Conservation (phyloP, 164 flowering plant species). For the Santalum album region DNA sequence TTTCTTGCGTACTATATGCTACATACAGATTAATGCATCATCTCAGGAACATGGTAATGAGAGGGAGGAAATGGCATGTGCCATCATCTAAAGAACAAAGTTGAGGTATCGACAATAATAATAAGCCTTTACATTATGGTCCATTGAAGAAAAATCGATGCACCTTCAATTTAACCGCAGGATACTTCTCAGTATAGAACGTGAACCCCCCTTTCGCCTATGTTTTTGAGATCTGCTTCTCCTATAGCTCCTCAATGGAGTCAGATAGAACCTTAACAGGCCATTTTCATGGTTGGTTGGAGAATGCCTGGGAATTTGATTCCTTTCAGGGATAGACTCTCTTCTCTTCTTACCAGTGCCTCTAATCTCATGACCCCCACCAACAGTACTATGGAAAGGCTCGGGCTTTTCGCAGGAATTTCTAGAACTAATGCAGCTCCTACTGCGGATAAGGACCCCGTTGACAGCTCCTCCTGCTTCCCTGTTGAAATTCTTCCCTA, state of each 20-base stretch:
- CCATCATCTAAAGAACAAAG: too few relatives aligned
- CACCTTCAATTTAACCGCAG: slow-evolving; percentile 16
- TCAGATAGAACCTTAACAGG: slow-evolving; percentile 67
- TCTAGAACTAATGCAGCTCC: slow-evolving; percentile 28
- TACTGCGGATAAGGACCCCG: slow-evolving; percentile 32
- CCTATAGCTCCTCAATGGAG: slow-evolving; percentile 56
- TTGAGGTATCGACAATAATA: too few relatives aligned
- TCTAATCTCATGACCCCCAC: slow-evolving; percentile 8
- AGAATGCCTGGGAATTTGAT: slow-evolving; percentile 47
- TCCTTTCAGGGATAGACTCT: slow-evolving; percentile 43
- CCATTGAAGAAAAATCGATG: not conserved
- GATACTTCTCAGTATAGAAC: slow-evolving; percentile 18
- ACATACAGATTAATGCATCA: not conserved
- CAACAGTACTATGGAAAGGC: slow-evolving; percentile 9
- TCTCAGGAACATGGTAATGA: slow-evolving; percentile 7
- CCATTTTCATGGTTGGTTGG: slow-evolving; percentile 59
- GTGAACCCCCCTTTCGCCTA: slow-evolving; percentile 27
- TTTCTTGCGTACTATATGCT: not conserved
- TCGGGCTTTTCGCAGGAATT: slow-evolving; percentile 19
- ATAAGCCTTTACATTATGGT: slow-evolving; percentile 15
- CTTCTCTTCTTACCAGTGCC: slow-evolving; percentile 28
- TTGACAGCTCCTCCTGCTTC: slow-evolving; percentile 15
- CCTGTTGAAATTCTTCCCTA: slow-evolving; percentile 12
- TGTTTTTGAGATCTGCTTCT: slow-evolving; percentile 34
- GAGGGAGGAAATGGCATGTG: not conserved